Evolutionary conservation across 2,329 filamentous ascomycete genomes (phyloP).

Genomic region (Clarireedia monteithiana): DNA sequence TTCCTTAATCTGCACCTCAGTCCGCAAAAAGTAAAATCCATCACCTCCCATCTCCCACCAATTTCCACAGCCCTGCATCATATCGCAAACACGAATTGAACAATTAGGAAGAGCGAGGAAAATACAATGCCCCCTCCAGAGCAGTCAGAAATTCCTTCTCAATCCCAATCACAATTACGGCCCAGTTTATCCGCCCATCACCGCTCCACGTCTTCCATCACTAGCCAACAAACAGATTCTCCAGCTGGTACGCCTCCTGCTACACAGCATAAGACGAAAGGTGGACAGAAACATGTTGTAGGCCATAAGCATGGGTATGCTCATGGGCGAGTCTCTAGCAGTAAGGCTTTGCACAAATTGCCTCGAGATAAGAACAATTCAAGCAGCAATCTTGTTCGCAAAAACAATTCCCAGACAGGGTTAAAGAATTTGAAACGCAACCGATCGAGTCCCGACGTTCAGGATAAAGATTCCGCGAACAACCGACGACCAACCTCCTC

Average conservation of each 20-base stretch:
- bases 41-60: slow-evolving; percentile 1
- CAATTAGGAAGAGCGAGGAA: background rate
- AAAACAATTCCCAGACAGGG: slow-evolving; percentile 24
- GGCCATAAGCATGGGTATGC: slow-evolving; percentile 11
- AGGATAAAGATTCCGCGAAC: background rate
- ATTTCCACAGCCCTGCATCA: slow-evolving; percentile 6
- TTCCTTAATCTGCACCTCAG: slow-evolving; percentile 1
- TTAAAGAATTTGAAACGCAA: slow-evolving; percentile 50
- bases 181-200: slow-evolving; percentile 15
- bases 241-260: slow-evolving; percentile 18
- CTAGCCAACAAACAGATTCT: slow-evolving; percentile 11
- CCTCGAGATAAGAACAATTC: slow-evolving; percentile 15
- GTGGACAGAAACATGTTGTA: slow-evolving; percentile 22
- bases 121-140: slow-evolving; percentile 6
- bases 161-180: slow-evolving; percentile 14
- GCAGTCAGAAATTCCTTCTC: slow-evolving; percentile 3
- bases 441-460: slow-evolving; percentile 49
- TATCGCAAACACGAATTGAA: background rate
- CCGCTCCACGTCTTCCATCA: slow-evolving; percentile 21
- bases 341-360: slow-evolving; percentile 25
- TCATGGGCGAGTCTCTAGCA: slow-evolving; percentile 22
- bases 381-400: slow-evolving; percentile 20
- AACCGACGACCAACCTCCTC: slow-evolving; percentile 42
- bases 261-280: slow-evolving; percentile 21
- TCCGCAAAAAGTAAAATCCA: slow-evolving; percentile 19